phyloP scores from a whole-genome alignment of 345 rosid genomes.

The Trapa bicornis region DNA sequence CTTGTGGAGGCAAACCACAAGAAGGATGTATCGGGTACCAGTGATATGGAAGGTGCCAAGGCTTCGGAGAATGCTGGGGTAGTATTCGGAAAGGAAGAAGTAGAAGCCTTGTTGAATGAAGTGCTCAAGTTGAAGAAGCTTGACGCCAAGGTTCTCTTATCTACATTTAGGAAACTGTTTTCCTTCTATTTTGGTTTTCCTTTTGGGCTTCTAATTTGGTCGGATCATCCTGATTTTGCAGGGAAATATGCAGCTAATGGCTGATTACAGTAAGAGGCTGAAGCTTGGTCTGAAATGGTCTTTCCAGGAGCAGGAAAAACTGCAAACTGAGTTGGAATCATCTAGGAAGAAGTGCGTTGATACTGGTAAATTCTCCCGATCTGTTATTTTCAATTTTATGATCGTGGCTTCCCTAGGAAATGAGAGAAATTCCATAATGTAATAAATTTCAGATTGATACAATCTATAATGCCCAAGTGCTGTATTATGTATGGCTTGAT shows the following conservation, averaged over 20 bases:
- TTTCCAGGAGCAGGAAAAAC: slow-evolving; percentile 47
- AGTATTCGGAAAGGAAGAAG: slow-evolving; percentile 69
- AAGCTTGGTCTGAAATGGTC: slow-evolving; percentile 74
- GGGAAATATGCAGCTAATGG: slow-evolving; percentile 51
- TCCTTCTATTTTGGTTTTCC: too few species aligned
- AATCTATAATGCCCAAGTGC: neutral
- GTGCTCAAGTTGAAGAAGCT: slow-evolving; percentile 53
- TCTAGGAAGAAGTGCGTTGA: slow-evolving; percentile 42
- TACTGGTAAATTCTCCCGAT: slow-evolving; percentile 25
- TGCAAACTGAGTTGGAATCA: slow-evolving; percentile 40
- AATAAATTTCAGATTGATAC: neutral
- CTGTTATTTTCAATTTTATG: too few species aligned
- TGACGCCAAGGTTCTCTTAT: slow-evolving; percentile 55
- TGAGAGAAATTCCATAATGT: neutral
- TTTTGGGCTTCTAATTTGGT: neutral
- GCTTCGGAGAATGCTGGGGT: slow-evolving; percentile 26
- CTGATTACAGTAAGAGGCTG: slow-evolving; percentile 49
- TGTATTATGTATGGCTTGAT: neutral
- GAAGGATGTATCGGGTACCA: slow-evolving; percentile 29
- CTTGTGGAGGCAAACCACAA: slow-evolving; percentile 31
- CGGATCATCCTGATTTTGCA: slow-evolving; percentile 10
- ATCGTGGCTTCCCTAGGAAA: neutral
- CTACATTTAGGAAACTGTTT: neutral
- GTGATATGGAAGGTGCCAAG: slow-evolving; percentile 32
- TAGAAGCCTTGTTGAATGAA: slow-evolving; percentile 58